Evolutionary conservation across 495 filamentous ascomycete species (phyloP).

Genomic region (Aspergillus bridgeri): DNA sequence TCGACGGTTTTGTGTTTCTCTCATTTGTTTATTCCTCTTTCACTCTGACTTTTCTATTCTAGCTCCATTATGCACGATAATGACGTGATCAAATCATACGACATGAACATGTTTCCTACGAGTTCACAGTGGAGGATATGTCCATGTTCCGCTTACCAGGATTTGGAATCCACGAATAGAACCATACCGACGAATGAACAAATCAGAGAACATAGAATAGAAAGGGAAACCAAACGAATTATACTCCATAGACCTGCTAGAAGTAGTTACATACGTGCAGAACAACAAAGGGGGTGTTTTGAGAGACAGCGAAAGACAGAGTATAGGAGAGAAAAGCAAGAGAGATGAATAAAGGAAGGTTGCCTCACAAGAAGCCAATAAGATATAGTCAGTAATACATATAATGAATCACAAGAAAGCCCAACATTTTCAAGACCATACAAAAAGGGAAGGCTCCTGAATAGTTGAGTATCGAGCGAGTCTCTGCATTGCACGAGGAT

Average conservation of each 20-base stretch:
- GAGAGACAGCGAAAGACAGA: no score
- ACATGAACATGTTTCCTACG: no score
- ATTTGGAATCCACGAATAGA: neutral
- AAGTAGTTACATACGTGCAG: slow-evolving; percentile 2
- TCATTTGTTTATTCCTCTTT: no score
- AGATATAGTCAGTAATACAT: neutral
- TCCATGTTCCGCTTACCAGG: no score
- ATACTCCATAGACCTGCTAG: slow-evolving; percentile 17
- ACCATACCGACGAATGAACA: neutral
- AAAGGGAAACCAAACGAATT: neutral
- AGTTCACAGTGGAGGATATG: no score
- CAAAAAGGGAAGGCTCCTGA: neutral
- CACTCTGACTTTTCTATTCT: no score
- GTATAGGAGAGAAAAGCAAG: no score
- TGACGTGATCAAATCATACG: no score
- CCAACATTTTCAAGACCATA: neutral
- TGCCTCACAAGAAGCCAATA: neutral
- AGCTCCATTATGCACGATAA: no score
- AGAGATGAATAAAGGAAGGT: slow-evolving; percentile 1
- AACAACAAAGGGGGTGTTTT: slow-evolving; percentile 4
- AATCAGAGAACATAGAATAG: neutral
- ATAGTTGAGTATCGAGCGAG: neutral
- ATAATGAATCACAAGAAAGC: slow-evolving; percentile 1
- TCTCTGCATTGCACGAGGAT: neutral
- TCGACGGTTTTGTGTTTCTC: no score